A percentile compares a stretch with the other conserved stretches of the same genome.
These are phyloP conservation scores for Hyaloscypha hepaticicola DNA, from an alignment of 495 filamentous ascomycete genomes.

Conservation along the genomic window DNA sequence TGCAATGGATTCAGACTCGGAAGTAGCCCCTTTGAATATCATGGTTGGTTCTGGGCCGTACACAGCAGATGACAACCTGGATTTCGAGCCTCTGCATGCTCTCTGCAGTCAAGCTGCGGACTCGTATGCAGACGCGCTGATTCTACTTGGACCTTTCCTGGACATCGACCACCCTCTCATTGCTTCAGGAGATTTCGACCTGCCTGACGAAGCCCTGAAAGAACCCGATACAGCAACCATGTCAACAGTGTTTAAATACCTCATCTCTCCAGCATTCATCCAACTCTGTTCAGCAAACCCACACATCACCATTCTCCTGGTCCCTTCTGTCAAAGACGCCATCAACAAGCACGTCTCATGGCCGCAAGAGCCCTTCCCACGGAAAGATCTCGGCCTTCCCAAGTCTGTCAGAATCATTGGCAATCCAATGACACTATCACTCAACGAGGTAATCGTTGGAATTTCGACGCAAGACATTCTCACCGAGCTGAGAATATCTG, in stretches of 20 bases:
- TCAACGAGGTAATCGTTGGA: constrained; percentile 82
- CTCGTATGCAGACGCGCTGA: constrained; percentile 71
- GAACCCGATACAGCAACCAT: constrained; percentile 78
- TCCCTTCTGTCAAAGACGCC: constrained; percentile 86
- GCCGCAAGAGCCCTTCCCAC: constrained; percentile 80
- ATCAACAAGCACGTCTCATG: constrained; percentile 81
- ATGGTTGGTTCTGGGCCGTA: constrained; percentile 84
- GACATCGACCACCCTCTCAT: constrained; percentile 91
- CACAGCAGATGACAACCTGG: constrained; percentile 85
- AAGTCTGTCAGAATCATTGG: constrained; percentile 74
- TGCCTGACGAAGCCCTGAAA: constrained; percentile 65
- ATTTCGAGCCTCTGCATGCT: constrained; percentile 80
- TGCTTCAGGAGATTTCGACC: constrained; percentile 83
- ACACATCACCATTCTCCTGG: constrained; percentile 72
- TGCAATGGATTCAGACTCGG: constrained; percentile 53
- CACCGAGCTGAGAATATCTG: constrained; percentile 73
- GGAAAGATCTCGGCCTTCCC: constrained; percentile 68
- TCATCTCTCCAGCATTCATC: constrained; percentile 67
- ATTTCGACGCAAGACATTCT: constrained; percentile 83
- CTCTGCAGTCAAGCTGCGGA: constrained; percentile 76
- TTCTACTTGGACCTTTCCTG: constrained; percentile 84
- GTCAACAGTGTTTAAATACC: constrained; percentile 76
- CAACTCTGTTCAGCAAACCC: constrained; percentile 66
- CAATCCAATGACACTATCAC: constrained; percentile 79
- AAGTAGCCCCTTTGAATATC: constrained; percentile 65